These are phyloP conservation scores for Candida boleticola DNA, from an alignment of 805 yeast species.

Conservation along the genomic window DNA sequence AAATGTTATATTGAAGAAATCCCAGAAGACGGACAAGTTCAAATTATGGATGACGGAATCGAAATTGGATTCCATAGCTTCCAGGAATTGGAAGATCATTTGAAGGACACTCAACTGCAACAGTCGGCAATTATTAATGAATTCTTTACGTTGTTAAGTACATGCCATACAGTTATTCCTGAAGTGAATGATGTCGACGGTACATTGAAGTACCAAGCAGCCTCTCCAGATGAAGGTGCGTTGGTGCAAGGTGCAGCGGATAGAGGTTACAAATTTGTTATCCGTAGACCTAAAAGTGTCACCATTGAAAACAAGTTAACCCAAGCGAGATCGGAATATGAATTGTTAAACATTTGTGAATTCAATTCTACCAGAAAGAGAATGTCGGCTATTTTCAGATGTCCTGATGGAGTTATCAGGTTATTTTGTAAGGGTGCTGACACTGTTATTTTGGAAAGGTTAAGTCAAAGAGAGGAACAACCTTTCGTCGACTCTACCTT, in stretches of 20 bases:
- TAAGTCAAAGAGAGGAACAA: slow-evolving; percentile 56
- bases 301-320: slow-evolving; percentile 56
- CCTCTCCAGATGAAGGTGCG: slow-evolving; percentile 99
- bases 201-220: slow-evolving; percentile 89
- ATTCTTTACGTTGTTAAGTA: slow-evolving; percentile 78
- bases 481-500: slow-evolving; percentile 83
- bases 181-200: slow-evolving; percentile 62
- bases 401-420: slow-evolving; percentile 90
- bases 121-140: slow-evolving; percentile 58
- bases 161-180: slow-evolving; percentile 98
- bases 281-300: slow-evolving; percentile 83
- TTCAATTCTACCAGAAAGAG: slow-evolving; percentile 96
- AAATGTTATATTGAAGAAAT: slow-evolving; percentile 81
- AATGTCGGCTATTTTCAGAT: slow-evolving; percentile 92
- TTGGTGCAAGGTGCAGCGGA: slow-evolving; percentile 93
- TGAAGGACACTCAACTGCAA: slow-evolving; percentile 43
- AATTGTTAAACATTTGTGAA: slow-evolving; percentile 87
- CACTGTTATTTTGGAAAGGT: slow-evolving; percentile 87
- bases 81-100: slow-evolving; percentile 53
- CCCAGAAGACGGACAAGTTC: slow-evolving; percentile 85
- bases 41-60: slow-evolving; percentile 63
- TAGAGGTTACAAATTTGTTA: slow-evolving; percentile 78
- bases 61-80: slow-evolving; percentile 79
- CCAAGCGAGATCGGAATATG: slow-evolving; percentile 53
- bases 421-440: slow-evolving; percentile 97